Base-by-base conservation (phyloP, 1,284 basidiomycete genomes). In the Cerrena zonata region DNA sequence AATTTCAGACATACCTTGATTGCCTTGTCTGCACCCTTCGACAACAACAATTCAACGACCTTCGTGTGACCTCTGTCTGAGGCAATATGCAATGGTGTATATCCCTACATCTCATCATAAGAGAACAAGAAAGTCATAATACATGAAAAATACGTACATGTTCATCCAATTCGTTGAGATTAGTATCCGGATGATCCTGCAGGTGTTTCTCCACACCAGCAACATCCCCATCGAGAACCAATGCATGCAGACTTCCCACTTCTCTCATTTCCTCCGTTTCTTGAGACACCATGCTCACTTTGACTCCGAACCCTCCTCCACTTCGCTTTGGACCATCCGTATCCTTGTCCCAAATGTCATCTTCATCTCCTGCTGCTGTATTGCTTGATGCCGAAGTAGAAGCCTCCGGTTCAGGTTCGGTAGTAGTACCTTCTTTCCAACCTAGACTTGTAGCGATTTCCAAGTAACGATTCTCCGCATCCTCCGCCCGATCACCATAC, bases 1-100 rank as follows among this genome's bases (percentile, higher is more conserved):
- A n/a, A n/a, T n/a, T 37, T n/a, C 19, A 37, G 36, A 18, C 59
- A 46, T 51, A 88, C 89, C 75, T 82, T 80, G n/a, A 86, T 66
- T 22, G 63, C 64, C 40, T 61, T 63, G 60, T 91, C 79, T 3
- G 85, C 91, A 0, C 89, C 89, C 39, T 73, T 72, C 10, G 69
- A 60, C n/a, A 94, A 64, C 24, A 95, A 66, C 2, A 82, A 50
- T 56, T 75, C 67, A 2, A 88, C 86, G 0, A 79, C 69, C 0
- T 72, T 69, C 3, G 71, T 48, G 57, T 83, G 77, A 0, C 91
- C 92, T 63, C 92, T 74, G 62, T 95, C 92, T 18, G 82, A 81
- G 1, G 92, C 91, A 0, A 94, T 75, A 61, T 95, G 92, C 22
- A 95, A 65, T 12, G 91, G 77, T 0, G 91, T 89, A 63, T 89